A percentile compares a stretch with the other conserved stretches of the same genome.
Evolutionary conservation across 139 green algal species (phyloP).

Genomic region (Raphidocelis subcapitata): DNA sequence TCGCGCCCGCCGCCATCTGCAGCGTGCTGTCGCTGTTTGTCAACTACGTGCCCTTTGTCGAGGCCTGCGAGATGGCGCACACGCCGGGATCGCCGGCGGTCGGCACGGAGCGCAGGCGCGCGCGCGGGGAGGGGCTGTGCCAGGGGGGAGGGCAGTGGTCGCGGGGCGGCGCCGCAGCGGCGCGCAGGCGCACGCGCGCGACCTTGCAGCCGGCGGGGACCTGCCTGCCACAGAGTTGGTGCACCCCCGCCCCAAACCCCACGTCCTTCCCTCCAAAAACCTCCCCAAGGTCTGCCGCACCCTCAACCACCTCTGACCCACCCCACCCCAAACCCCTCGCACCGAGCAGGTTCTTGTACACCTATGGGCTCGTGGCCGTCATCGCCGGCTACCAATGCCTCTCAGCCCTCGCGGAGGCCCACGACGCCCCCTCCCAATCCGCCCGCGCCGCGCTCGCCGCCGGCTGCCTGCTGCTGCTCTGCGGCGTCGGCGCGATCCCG

Average conservation of each 20-base stretch:
- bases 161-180: not conserved
- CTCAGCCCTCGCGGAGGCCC: not conserved
- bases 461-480: too few species aligned
- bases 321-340: too few species aligned
- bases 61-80: constrained; percentile 14
- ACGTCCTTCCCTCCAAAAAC: too few species aligned
- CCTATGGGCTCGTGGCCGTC: not conserved
- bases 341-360: too few species aligned
- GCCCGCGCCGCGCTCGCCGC: not conserved
- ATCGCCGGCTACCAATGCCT: not conserved
- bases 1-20: constrained; percentile 9
- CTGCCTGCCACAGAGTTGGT: too few species aligned
- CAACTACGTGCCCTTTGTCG: constrained; percentile 55
- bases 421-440: not conserved
- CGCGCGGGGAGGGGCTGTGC: too few species aligned
- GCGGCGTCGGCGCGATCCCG: too few species aligned
- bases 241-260: too few species aligned
- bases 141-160: not conserved
- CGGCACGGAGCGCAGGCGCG: constrained; percentile 15
- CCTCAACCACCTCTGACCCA: too few species aligned
- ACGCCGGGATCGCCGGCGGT: not conserved
- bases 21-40: constrained; percentile 33
- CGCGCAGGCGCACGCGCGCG: not conserved
- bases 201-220: too few species aligned
- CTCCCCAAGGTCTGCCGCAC: too few species aligned